phyloP scores from a whole-genome alignment of 225 moss, liverwort and hornwort species.

The Pseudoscleropodium purum region DNA sequence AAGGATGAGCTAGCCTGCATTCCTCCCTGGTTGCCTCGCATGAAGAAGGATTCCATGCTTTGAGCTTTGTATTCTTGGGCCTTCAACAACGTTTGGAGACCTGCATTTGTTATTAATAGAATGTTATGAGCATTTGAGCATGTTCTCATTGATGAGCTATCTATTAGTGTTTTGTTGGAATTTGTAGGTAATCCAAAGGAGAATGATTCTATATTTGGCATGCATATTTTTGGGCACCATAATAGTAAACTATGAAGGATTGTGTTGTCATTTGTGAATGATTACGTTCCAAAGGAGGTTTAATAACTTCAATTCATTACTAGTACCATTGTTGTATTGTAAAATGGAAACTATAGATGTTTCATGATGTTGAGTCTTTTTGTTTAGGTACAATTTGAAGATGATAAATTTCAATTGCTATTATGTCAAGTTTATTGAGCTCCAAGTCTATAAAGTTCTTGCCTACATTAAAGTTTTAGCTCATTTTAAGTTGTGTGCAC shows the following conservation, averaged over 20 bases:
- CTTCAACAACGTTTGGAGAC: background rate
- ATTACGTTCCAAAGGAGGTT: background rate
- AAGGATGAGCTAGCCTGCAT: background rate
- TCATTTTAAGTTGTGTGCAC: background rate
- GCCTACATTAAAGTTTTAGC: too few species aligned
- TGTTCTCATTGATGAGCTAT: background rate
- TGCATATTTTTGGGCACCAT: background rate
- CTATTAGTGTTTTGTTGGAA: background rate
- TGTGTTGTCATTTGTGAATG: background rate
- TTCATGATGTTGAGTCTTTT: background rate
- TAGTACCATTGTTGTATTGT: background rate
- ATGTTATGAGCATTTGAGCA: background rate
- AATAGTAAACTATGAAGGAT: too few species aligned
- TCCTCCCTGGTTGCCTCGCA: background rate
- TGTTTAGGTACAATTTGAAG: background rate
- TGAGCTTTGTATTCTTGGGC: background rate
- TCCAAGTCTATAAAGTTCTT: too few species aligned
- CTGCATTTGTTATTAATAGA: fast-evolving
- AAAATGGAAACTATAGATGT: background rate
- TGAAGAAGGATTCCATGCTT: background rate
- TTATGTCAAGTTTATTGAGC: background rate
- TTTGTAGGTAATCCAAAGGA: background rate
- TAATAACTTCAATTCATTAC: background rate
- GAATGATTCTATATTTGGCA: background rate
- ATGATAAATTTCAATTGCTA: too few species aligned